Percentiles rank a stretch among this genome's conserved stretches.
phyloP scores from a whole-genome alignment of 2,329 filamentous ascomycete species.

The Arthrobotrys musiformis region DNA sequence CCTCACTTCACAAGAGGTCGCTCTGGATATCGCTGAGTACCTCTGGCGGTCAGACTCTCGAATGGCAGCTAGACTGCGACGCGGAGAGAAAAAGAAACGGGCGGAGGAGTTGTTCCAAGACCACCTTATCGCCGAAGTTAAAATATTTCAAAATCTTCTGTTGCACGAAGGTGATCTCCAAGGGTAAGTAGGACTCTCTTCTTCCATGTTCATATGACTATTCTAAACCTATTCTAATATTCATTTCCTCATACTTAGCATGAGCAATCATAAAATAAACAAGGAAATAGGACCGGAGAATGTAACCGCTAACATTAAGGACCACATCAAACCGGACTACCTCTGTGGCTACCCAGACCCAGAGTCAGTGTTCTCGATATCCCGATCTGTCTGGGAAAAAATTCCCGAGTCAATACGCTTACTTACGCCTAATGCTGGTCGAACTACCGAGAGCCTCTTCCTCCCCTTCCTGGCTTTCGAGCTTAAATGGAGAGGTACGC shows the following conservation, averaged over 20 bases:
- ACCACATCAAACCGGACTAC: constrained; percentile 16
- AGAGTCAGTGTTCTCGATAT: neutral
- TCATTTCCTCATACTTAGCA: neutral
- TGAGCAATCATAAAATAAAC: constrained; percentile 16
- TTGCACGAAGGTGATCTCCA: neutral
- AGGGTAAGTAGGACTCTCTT: constrained; percentile 10
- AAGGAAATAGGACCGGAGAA: constrained; percentile 13
- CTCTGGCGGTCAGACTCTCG: neutral
- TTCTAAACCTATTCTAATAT: neutral
- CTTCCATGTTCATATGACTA: neutral
- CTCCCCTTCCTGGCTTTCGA: constrained; percentile 25
- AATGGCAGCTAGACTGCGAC: neutral
- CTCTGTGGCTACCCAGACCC: constrained; percentile 19
- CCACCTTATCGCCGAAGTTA: neutral
- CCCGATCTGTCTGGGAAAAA: neutral
- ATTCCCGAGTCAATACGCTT: neutral
- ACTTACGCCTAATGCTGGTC: neutral
- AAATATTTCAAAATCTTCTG: constrained; percentile 12
- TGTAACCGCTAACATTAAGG: constrained; percentile 1
- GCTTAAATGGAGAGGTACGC: constrained; percentile 4
- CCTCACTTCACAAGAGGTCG: neutral
- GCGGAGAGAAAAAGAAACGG: neutral
- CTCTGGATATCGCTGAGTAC: neutral
- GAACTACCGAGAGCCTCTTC: neutral
- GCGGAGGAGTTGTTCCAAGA: neutral